These are phyloP conservation scores for Aspergillus fischeri DNA, from an alignment of 2,329 filamentous ascomycete genomes.

Conservation along the genomic window DNA sequence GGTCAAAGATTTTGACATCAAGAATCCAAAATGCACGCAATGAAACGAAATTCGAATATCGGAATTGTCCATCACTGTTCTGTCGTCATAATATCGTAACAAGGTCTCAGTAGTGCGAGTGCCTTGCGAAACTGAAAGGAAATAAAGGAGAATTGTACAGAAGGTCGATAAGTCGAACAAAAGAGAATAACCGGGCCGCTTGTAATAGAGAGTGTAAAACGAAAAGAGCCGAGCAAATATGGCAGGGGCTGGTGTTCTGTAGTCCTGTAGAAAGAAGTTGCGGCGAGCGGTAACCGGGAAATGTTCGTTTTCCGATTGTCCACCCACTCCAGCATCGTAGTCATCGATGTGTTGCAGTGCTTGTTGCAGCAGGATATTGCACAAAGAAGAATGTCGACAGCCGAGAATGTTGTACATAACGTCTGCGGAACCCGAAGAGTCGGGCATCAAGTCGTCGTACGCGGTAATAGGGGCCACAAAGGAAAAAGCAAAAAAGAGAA, in stretches of 20 bases:
- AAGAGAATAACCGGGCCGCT: neutral
- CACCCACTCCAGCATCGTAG: neutral
- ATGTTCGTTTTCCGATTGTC: neutral
- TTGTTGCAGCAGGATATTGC: neutral
- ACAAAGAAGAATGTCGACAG: slow-evolving; percentile 1
- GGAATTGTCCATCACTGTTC: neutral
- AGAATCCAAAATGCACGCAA: neutral
- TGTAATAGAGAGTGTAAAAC: neutral
- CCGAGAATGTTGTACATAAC: slow-evolving; percentile 6
- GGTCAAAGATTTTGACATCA: neutral
- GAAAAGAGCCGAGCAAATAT: neutral
- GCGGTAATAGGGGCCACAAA: neutral
- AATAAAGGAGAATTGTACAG: neutral
- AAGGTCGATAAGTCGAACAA: neutral
- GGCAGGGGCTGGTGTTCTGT: neutral
- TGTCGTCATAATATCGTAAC: slow-evolving; percentile 11
- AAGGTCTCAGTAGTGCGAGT: neutral
- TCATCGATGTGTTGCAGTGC: neutral
- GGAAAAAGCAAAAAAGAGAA: neutral
- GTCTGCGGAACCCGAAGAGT: neutral
- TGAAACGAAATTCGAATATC: neutral
- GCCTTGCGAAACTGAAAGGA: neutral
- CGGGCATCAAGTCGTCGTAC: slow-evolving; percentile 1
- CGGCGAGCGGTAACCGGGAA: neutral
- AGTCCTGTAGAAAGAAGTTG: neutral